Evolutionary conservation across 2,329 filamentous ascomycete genomes (phyloP), one percentile per base, ranked within the genome.

Genomic region (Ophiocordyceps australis): DNA sequence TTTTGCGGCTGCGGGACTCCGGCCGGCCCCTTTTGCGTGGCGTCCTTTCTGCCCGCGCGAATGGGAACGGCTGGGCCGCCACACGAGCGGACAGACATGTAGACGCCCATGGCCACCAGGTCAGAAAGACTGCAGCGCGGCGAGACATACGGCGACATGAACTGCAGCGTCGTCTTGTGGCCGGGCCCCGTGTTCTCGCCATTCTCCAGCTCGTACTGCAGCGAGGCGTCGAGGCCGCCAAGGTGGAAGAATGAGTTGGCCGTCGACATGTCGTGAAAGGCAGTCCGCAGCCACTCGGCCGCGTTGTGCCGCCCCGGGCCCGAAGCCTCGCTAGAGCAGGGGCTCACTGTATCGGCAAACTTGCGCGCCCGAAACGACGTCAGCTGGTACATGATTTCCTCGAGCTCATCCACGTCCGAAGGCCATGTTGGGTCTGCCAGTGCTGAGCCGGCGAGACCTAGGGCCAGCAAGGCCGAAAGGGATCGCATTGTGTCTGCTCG

Each of bases 381-480:
- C 27, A 63, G 59, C 36, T 73, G 62, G 38, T 60, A 69, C 53
- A 74, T 65, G 34, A 73, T 62, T 42, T 72, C 68, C 43, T 74
- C 69, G 30, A 74, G 47, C 40, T 74, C 67, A 37, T 74, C 69
- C 12, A 57, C 57, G 9, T 54, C 38, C 3, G 64, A 59, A 3
- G 69, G 69, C 69, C 69, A 74, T 37, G 66, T 74, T 17, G 62
- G 62, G 34, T 62, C 58, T 14, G 64, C 57, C 24, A 35, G 32
- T 25, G 40, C 40, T 12, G 25, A 27, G 30, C 44, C 34, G 24
- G 44, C 46, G 28, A 59, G 41, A 32, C 45, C 50, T 29, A 56
- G 35, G 33, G 40, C 44, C 27, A 54, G 33, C 24, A 54, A 32
- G 16, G 44, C 17, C 8, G 30, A 15, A 13, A 32, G 25, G 13